Conservation (phyloP, 2,329 filamentous ascomycete species). For the Fusarium albidum region DNA sequence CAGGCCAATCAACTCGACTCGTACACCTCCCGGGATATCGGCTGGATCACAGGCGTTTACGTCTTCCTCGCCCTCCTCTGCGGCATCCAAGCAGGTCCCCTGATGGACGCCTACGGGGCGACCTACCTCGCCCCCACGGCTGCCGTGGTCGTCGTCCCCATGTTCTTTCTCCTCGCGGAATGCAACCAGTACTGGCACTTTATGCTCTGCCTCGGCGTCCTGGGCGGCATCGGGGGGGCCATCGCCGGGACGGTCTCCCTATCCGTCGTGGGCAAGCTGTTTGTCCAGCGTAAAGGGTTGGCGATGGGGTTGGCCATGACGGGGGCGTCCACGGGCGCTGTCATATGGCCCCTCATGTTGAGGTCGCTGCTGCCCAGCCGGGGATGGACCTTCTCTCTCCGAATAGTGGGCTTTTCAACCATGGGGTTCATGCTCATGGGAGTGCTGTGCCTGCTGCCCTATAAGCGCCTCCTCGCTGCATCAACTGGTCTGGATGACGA, state of each 20-base stretch:
- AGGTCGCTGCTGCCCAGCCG: slow-evolving; percentile 28
- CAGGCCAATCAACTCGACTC: slow-evolving; percentile 49
- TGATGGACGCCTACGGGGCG: slow-evolving; percentile 56
- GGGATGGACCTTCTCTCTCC: slow-evolving; percentile 42
- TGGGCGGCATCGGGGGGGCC: slow-evolving; percentile 49
- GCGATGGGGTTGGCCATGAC: slow-evolving; percentile 9
- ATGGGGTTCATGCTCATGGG: slow-evolving; percentile 32
- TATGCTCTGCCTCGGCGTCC: slow-evolving; percentile 49
- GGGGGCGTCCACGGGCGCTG: slow-evolving; percentile 29
- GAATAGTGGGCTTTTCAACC: slow-evolving; percentile 37
- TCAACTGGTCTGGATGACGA: background rate
- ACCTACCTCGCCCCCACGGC: slow-evolving; percentile 47
- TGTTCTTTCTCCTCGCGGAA: slow-evolving; percentile 53
- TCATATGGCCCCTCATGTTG: slow-evolving; percentile 42
- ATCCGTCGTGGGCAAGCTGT: slow-evolving; percentile 36
- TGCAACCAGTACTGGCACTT: slow-evolving; percentile 57
- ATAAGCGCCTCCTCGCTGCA: slow-evolving; percentile 11
- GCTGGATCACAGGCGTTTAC: slow-evolving; percentile 56
- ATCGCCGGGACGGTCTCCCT: slow-evolving; percentile 43
- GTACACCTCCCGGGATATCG: slow-evolving; percentile 51
- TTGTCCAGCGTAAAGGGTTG: background rate
- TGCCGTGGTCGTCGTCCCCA: slow-evolving; percentile 43
- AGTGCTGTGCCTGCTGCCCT: slow-evolving; percentile 44
- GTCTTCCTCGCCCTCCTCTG: slow-evolving; percentile 51
- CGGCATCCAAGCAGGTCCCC: slow-evolving; percentile 53